Base-by-base conservation (phyloP, 148 eudicot genomes). In the Salicornia ramosissima region DNA sequence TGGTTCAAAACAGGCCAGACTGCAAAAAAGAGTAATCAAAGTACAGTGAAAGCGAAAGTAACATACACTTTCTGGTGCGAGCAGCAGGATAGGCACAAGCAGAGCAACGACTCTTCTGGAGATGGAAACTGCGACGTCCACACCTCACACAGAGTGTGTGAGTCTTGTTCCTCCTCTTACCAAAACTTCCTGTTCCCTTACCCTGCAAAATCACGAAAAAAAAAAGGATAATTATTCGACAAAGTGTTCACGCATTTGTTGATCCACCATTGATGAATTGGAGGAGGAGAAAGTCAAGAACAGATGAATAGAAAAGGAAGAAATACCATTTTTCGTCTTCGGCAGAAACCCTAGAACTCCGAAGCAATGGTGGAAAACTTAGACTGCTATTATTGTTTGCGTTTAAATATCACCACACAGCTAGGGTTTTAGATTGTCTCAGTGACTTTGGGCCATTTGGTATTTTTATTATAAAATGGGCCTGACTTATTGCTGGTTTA, bases 161-260 rank as follows among this genome's bases (percentile, higher is more conserved):
- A 0, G 88, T 85, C 81, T 82, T 85, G 82, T 85, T 85, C 77
- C 88, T 85, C 75, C 88, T 85, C 85, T 85, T 82, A 24, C 85
- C 86, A 29, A 82, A 85, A 61, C 88, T 82, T 5, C 83, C 85
- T 25, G 86, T 85, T 67, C 86, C 88, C 66, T 85, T 82, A 5
- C 83, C 85, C 83, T 79, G 49, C 47, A 58, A 69, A 36, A 43
- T 59, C 19, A 40, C 29, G 1, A 14, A 67, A 21, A 3, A 21
- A 12, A 52, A 21, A 33, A 2, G 40, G 18, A 0, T 50, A 19
- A 49, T 12, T 14, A 59, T 13, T 36, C 31, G 26, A 26, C 22
- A 40, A n/a, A 4, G 21, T 50, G 1, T 5, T 28, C 40, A 42
- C 26, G 24, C 19, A 6, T 11, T 3, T 6, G 0, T 21, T 13